A percentile compares a stretch with the other conserved stretches of the same genome.
These are phyloP conservation scores for Phlyctochytrium arcticum DNA, from an alignment of 192 early-diverging fungal genomes.

Conservation along the genomic window DNA sequence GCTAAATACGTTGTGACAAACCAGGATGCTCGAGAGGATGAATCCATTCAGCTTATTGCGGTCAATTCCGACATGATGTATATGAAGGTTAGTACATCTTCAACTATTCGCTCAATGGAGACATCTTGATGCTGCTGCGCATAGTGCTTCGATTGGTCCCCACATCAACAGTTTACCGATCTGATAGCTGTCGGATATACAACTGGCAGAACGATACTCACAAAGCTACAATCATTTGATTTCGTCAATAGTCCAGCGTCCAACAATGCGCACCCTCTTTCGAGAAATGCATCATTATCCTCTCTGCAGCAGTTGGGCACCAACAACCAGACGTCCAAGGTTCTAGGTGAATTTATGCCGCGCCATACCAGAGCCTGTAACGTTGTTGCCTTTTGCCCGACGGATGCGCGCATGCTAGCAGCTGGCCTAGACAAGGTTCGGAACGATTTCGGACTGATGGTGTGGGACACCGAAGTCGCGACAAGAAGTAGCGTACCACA, in stretches of 20 bases:
- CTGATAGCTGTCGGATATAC: slow-evolving; percentile 57
- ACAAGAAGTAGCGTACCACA: slow-evolving; percentile 14
- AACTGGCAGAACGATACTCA: slow-evolving; percentile 53
- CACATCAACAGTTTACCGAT: slow-evolving; percentile 52
- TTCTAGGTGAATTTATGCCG: slow-evolving; percentile 40
- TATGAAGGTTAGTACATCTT: slow-evolving; percentile 42
- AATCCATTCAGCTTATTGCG: slow-evolving; percentile 29
- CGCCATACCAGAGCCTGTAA: slow-evolving; percentile 60
- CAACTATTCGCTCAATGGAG: background rate
- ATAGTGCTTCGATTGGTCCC: slow-evolving; percentile 66
- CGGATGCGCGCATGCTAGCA: slow-evolving; percentile 56
- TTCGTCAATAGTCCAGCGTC: slow-evolving; percentile 1
- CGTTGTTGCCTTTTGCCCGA: slow-evolving; percentile 66
- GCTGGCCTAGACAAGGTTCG: slow-evolving; percentile 70
- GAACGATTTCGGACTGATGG: slow-evolving; percentile 65
- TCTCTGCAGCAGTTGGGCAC: slow-evolving; percentile 1
- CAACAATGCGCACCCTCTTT: background rate
- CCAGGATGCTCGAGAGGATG: background rate
- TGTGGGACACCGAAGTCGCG: slow-evolving; percentile 70
- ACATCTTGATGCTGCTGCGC: background rate
- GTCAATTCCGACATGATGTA: slow-evolving; percentile 42
- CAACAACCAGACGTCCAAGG: slow-evolving; percentile 4
- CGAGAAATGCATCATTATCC: slow-evolving; percentile 8
- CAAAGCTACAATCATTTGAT: slow-evolving; percentile 29
- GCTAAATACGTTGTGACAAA: background rate